phyloP scores from a whole-genome alignment of 75 land plant species.

The Larix kaempferi region DNA sequence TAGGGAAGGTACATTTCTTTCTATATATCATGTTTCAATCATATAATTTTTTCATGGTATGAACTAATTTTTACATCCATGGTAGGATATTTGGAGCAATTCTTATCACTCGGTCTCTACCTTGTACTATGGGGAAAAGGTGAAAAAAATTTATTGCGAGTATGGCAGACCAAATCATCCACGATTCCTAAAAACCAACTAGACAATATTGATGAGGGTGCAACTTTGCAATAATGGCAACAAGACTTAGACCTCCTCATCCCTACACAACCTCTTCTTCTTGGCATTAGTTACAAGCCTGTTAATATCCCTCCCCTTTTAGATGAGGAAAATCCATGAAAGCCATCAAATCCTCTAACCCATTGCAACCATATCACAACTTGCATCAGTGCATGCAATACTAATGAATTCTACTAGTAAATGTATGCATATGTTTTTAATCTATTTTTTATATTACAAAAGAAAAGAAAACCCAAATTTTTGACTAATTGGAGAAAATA shows the following conservation, averaged over 20 bases:
- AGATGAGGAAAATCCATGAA: neutral
- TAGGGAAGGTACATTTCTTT: constrained; percentile 62
- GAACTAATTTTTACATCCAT: neutral
- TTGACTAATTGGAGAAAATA: no score
- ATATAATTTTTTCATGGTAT: neutral
- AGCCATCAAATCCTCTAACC: neutral
- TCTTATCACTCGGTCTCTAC: constrained; percentile 62
- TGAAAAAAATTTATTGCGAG: constrained; percentile 35
- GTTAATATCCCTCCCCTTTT: neutral
- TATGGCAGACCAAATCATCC: neutral
- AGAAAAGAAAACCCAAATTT: no score
- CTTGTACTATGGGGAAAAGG: constrained; percentile 77
- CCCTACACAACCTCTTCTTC: constrained; percentile 5
- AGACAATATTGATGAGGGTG: neutral
- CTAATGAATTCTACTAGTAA: neutral
- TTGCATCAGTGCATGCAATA: neutral
- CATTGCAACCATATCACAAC: neutral
- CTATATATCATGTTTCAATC: neutral
- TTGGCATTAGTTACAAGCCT: neutral
- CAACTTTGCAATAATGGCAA: neutral
- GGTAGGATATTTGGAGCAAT: constrained; percentile 74
- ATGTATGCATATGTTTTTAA: no score
- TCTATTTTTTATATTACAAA: no score
- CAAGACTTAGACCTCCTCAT: no score
- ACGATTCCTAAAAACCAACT: neutral